Evolutionary conservation across 176 grass and related monocot genomes (phyloP).

Genomic region (Carex myosuroides): DNA sequence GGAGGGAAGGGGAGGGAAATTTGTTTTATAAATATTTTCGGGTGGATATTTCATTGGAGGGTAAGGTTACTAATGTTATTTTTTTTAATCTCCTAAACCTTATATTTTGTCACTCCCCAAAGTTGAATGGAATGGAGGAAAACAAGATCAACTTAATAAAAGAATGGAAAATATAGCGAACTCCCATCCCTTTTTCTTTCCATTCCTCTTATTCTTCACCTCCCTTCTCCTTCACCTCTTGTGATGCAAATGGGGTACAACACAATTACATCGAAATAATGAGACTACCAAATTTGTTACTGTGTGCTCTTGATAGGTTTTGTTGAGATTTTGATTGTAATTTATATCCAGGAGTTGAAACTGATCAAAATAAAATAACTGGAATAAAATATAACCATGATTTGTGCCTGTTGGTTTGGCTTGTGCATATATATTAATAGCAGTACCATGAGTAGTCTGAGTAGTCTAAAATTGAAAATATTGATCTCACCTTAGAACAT

Average conservation of each 20-base stretch:
- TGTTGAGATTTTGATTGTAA: neutral
- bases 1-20: too few relatives aligned
- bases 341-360: neutral
- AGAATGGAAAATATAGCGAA: too few relatives aligned
- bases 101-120: too few relatives aligned
- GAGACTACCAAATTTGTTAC: neutral
- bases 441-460: neutral
- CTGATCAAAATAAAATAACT: neutral
- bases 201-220: too few relatives aligned
- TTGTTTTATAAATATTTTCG: too few relatives aligned
- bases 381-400: neutral
- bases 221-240: too few relatives aligned
- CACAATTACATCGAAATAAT: neutral
- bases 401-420: neutral
- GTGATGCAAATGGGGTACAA: neutral
- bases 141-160: too few relatives aligned
- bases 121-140: too few relatives aligned
- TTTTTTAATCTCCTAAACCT: too few relatives aligned
- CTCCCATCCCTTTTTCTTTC: too few relatives aligned
- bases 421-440: neutral
- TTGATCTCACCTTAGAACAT: slow-evolving; percentile 65
- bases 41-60: too few relatives aligned
- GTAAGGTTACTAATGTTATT: too few relatives aligned
- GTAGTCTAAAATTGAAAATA: neutral
- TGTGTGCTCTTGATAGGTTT: neutral